Conservation (phyloP, 1,284 basidiomycete genomes). For the Trichosporon faecale region DNA sequence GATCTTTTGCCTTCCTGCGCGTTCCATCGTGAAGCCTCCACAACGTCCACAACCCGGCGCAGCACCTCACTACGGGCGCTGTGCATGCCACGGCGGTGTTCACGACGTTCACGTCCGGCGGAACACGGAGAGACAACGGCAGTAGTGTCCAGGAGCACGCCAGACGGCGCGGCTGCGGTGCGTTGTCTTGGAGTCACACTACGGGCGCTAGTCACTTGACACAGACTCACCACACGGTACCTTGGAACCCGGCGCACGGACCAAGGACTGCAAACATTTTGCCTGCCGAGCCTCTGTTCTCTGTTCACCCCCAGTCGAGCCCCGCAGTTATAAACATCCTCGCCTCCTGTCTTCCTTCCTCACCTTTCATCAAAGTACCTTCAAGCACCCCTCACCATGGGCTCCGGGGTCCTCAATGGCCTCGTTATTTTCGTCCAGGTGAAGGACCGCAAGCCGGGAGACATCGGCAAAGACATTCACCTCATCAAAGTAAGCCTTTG, state of each 20-base stretch:
- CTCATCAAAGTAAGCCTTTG: constrained; percentile 3
- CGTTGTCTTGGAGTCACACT: neutral
- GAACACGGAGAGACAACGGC: too few species aligned
- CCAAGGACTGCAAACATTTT: neutral
- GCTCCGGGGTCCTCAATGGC: constrained; percentile 50
- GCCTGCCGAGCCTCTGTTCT: neutral
- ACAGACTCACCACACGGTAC: neutral
- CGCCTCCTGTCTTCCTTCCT: neutral
- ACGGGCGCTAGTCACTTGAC: neutral
- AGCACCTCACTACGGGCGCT: too few species aligned
- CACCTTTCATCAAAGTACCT: too few species aligned
- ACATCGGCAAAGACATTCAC: neutral
- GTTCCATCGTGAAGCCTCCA: too few species aligned
- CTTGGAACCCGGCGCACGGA: neutral
- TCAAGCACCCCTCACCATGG: too few species aligned
- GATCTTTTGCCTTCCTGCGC: neutral
- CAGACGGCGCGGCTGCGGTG: neutral
- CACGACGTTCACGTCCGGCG: too few species aligned
- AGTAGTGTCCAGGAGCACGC: too few species aligned
- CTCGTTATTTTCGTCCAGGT: constrained; percentile 82
- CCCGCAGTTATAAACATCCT: neutral
- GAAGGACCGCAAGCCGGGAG: neutral
- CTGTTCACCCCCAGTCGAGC: neutral
- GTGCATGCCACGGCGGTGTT: too few species aligned
- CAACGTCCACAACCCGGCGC: too few species aligned